Conservation (phyloP, 2,329 filamentous ascomycete genomes). For the Aspergillus luchuensis region DNA sequence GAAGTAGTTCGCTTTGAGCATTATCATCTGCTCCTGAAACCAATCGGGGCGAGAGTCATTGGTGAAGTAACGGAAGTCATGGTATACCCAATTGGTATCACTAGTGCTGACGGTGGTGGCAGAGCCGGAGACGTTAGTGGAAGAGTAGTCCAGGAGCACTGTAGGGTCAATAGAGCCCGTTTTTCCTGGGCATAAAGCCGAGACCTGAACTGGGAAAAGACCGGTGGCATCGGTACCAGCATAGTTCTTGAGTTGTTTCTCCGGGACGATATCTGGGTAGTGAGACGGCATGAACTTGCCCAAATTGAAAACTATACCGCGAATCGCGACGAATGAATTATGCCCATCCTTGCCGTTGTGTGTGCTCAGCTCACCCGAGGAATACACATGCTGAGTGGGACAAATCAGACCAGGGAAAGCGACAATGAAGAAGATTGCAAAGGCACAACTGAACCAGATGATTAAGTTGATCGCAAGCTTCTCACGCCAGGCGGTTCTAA, state of each 20-base stretch:
- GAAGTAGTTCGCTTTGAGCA: constrained; percentile 74
- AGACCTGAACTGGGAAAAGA: constrained; percentile 93
- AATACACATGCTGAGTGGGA: constrained; percentile 86
- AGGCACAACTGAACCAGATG: constrained; percentile 83
- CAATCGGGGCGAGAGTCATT: constrained; percentile 85
- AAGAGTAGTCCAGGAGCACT: constrained; percentile 83
- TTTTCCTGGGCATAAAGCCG: constrained; percentile 80
- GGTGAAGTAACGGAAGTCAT: constrained; percentile 86
- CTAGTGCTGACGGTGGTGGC: constrained; percentile 64
- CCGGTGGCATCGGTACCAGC: constrained; percentile 83
- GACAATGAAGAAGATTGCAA: constrained; percentile 86
- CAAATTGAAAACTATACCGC: constrained; percentile 86
- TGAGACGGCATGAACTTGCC: constrained; percentile 72
- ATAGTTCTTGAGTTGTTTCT: constrained; percentile 71
- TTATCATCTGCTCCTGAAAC: constrained; percentile 86
- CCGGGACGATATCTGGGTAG: constrained; percentile 69
- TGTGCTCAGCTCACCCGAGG: constrained; percentile 70
- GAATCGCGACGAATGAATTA: constrained; percentile 74
- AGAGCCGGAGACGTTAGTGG: constrained; percentile 71
- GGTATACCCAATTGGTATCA: constrained; percentile 77
- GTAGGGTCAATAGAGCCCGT: constrained; percentile 65
- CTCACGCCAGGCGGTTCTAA: constrained; percentile 91
- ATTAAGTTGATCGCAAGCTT: constrained; percentile 97
- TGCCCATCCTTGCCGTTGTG: constrained; percentile 71
- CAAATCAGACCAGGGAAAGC: constrained; percentile 86